Base-by-base conservation (phyloP, 169 alveolate genomes). In the Cyclospora cayetanensis region DNA sequence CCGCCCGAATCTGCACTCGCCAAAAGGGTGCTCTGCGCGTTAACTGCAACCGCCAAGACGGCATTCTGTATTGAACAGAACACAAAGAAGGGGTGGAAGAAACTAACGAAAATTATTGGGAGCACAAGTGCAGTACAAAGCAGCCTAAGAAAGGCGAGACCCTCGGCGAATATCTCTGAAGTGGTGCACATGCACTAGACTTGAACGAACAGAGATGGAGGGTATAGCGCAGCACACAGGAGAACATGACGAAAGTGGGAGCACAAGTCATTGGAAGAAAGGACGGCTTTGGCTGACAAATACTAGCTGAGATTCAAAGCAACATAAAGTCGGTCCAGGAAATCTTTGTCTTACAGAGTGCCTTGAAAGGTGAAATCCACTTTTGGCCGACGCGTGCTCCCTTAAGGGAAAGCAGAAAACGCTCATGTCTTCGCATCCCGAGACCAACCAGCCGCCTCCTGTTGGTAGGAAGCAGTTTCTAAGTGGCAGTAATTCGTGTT, bases 391-490 rank as follows among this genome's bases (percentile, higher is more conserved):
- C 7, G 27, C 70, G 11, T 70, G 52, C 5, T 77, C 37, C 9
- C 52, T 37, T 2, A 77, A n/a, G 0, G 87, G 52, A 43, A 43
- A 77, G n/a, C 87, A 77, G 68, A n/a, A 77, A 41, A 93, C 93
- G 83, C 83, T 93, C 85, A 80, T 85, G 72, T 93, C 93, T 46
- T 93, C 95, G 39, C 93, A 83, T 1, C 94, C 95, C 20, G 95
- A 90, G 35, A 93, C 66, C 60, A 91, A 60, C 92, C 68, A 46
- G 27, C 95, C 95, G 31, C 70, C 84, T 39, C 94, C 94, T 2
- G 74, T 63, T 4, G 88, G 90, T 1, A 92, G 80, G 65, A 77
- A 91, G 90, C 95, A 93, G 91, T 82, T 53, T 42, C 85, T 68
- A 46, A 93, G 93, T 29, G 95, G 95, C 94, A 93, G 90, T 50